Evolutionary conservation across 2,329 filamentous ascomycete genomes (phyloP).

Genomic region (Aureobasidium sp.): DNA sequence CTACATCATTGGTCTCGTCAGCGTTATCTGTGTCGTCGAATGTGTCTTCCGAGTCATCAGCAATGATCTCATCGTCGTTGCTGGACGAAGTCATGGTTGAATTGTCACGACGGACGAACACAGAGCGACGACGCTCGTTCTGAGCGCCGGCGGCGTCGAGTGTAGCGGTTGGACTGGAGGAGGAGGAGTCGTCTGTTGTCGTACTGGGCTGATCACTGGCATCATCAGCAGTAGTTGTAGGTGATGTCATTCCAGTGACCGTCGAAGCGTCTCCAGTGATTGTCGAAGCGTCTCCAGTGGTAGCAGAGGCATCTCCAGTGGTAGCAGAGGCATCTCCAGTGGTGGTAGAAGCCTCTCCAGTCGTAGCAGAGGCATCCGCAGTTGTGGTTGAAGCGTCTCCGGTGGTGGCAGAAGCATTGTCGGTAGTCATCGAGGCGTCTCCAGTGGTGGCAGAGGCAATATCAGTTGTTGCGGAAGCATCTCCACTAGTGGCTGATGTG

Average conservation of each 20-base stretch:
- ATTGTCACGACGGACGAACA: not conserved
- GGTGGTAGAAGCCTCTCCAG: not conserved
- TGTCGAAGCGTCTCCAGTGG: too few species aligned
- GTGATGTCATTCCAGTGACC: too few species aligned
- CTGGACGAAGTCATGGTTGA: not conserved
- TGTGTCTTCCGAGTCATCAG: not conserved
- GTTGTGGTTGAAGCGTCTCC: not conserved
- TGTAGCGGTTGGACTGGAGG: not conserved
- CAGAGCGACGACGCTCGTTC: not conserved
- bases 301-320: not conserved
- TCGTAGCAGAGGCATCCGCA: not conserved
- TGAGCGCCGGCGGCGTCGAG: not conserved
- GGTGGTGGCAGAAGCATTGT: not conserved
- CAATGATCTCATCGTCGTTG: not conserved
- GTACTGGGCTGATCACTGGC: too few species aligned
- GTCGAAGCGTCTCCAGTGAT: too few species aligned
- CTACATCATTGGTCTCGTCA: not conserved
- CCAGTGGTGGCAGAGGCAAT: not conserved
- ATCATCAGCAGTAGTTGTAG: too few species aligned
- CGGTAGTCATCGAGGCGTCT: not conserved
- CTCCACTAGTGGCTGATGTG: not conserved
- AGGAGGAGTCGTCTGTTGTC: too few species aligned
- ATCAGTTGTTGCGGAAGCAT: not conserved
- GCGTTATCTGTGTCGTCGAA: not conserved
- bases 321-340: not conserved